Evolutionary conservation across 495 filamentous ascomycete species (phyloP).

Genomic region (Penicillium riverlandense): DNA sequence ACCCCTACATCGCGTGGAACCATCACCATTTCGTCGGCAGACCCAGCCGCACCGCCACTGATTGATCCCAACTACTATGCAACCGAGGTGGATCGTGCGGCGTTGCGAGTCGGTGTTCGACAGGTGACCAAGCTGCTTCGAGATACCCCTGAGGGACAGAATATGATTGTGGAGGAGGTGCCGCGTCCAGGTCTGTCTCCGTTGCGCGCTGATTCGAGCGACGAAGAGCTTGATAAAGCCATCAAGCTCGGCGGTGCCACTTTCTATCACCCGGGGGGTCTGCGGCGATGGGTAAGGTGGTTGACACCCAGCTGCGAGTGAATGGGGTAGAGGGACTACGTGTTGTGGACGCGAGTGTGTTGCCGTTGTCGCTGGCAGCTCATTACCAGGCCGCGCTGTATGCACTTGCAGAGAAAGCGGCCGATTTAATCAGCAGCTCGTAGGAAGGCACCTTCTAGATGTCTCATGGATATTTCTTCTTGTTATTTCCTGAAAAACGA

Average conservation of each 20-base stretch:
- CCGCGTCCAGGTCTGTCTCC: constrained; percentile 9
- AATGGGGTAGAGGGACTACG: constrained; percentile 29
- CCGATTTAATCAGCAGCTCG: constrained; percentile 12
- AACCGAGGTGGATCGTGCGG: constrained; percentile 26
- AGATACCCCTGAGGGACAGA: constrained; percentile 12
- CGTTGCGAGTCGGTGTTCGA: constrained; percentile 16
- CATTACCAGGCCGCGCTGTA: constrained; percentile 27
- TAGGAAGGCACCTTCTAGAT: too few species aligned
- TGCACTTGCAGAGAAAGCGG: constrained; percentile 30
- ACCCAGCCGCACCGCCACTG: constrained; percentile 20
- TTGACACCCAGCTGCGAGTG: constrained; percentile 29
- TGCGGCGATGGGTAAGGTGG: constrained; percentile 33
- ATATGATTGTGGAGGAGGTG: constrained; percentile 14
- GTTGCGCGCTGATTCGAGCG: constrained; percentile 13
- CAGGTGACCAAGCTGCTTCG: constrained; percentile 2
- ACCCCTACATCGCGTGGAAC: constrained; percentile 34
- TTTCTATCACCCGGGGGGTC: constrained; percentile 24
- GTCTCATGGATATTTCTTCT: too few species aligned
- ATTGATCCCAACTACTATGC: constrained; percentile 38
- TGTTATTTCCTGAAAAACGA: too few species aligned
- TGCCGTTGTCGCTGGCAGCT: constrained; percentile 23
- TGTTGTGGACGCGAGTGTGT: constrained; percentile 33
- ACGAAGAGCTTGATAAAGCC: constrained; percentile 25
- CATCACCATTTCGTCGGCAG: constrained; percentile 26
- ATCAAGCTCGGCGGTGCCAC: constrained; percentile 11